Evolutionary conservation across 768 basidiomycete species (phyloP).

Genomic region (Mycena amicta): DNA sequence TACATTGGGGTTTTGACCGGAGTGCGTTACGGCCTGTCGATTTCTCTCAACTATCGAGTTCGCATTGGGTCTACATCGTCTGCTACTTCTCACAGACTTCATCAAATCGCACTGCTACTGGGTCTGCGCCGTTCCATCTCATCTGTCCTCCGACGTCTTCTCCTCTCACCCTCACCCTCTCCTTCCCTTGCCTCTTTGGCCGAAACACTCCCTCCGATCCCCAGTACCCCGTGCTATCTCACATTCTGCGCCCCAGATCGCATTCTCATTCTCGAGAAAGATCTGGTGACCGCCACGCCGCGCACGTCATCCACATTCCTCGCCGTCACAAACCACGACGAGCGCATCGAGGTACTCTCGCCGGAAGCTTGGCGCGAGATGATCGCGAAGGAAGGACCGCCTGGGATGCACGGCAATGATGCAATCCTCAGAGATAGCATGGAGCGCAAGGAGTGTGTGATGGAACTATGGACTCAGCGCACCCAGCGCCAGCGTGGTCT

Average conservation of each 20-base stretch:
- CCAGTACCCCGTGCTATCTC: slow-evolving; percentile 37
- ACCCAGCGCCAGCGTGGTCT: slow-evolving; percentile 4
- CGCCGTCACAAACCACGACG: slow-evolving; percentile 41
- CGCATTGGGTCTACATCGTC: slow-evolving; percentile 29
- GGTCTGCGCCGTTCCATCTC: slow-evolving; percentile 36
- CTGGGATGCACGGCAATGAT: slow-evolving; percentile 15
- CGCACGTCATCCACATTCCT: slow-evolving; percentile 30
- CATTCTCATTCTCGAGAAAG: slow-evolving; percentile 39
- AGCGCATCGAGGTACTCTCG: slow-evolving; percentile 28
- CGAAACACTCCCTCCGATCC: slow-evolving; percentile 18
- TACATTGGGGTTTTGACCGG: slow-evolving; percentile 42
- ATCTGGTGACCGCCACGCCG: slow-evolving; percentile 27
- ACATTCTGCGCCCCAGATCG: slow-evolving; percentile 36
- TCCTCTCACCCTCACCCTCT: slow-evolving; percentile 31
- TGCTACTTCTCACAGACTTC: slow-evolving; percentile 28
- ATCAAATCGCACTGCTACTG: slow-evolving; percentile 34
- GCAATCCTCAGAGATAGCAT: slow-evolving; percentile 36
- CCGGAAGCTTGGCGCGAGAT: slow-evolving; percentile 24
- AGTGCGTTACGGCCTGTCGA: slow-evolving; percentile 38
- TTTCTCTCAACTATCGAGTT: slow-evolving; percentile 40
- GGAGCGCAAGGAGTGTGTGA: slow-evolving; percentile 33
- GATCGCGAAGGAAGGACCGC: slow-evolving; percentile 12
- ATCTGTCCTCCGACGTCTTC: slow-evolving; percentile 33
- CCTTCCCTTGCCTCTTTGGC: slow-evolving; percentile 30
- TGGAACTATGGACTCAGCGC: slow-evolving; percentile 22